Conservation (phyloP, 2,329 filamentous ascomycete species). For the Phaeophleospora eucalypticola region DNA sequence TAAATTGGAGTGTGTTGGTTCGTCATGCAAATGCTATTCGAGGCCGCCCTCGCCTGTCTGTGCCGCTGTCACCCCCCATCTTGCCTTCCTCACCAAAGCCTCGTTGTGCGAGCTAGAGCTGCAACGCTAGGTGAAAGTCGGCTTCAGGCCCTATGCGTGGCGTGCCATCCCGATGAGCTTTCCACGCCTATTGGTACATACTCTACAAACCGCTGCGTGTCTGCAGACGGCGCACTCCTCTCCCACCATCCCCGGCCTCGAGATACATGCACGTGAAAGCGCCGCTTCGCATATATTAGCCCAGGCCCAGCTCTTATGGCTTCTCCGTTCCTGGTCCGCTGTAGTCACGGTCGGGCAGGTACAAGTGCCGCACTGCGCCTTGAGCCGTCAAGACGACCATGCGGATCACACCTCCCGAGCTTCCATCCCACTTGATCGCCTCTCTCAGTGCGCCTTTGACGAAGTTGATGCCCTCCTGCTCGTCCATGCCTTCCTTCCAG, state of each 20-base stretch:
- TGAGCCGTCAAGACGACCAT: constrained; percentile 92
- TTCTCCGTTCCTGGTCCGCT: constrained; percentile 59
- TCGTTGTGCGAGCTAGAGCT: background rate
- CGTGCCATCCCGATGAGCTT: background rate
- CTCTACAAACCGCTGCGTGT: constrained; percentile 1
- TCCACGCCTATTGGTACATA: constrained; percentile 7
- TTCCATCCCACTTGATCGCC: constrained; percentile 99
- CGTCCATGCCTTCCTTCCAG: constrained; percentile 93
- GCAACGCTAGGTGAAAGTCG: constrained; percentile 1
- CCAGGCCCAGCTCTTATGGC: constrained; percentile 19
- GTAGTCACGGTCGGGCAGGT: constrained; percentile 90
- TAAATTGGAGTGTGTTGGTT: too few relatives aligned
- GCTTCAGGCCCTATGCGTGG: background rate
- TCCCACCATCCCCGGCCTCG: background rate
- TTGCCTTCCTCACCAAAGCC: too few relatives aligned
- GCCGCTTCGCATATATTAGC: background rate
- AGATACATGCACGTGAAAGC: background rate
- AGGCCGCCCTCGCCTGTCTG: too few relatives aligned
- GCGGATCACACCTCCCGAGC: constrained; percentile 94
- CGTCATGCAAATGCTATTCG: too few relatives aligned
- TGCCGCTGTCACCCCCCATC: too few relatives aligned
- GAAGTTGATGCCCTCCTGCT: constrained; percentile 83
- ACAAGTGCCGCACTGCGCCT: constrained; percentile 88
- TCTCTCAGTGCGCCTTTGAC: constrained; percentile 88
- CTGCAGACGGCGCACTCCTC: background rate